These are phyloP conservation scores for Solanum piurae DNA, from an alignment of 257 asterid species.

Conservation along the genomic window DNA sequence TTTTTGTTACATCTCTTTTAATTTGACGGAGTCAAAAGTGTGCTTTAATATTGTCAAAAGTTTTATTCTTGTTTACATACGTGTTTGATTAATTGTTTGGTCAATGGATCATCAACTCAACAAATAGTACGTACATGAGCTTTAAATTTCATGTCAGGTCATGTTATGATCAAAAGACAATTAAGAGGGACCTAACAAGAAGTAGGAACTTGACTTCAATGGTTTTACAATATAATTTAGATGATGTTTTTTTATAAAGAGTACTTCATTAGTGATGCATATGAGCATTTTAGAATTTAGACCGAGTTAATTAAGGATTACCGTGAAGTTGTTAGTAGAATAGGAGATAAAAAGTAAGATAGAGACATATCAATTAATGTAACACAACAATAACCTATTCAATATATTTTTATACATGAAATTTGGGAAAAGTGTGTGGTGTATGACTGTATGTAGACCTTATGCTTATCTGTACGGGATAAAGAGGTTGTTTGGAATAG, in stretches of 20 bases:
- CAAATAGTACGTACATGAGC: neutral
- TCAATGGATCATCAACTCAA: neutral
- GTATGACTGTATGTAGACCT: neutral
- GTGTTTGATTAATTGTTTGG: neutral
- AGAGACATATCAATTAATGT: neutral
- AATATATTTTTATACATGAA: neutral
- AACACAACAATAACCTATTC: neutral
- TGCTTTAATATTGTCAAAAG: neutral
- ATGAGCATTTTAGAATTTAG: neutral
- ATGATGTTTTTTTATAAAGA: neutral
- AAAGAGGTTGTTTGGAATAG: neutral
- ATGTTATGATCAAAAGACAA: neutral
- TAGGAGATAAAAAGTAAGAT: neutral
- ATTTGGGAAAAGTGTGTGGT: neutral
- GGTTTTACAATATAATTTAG: neutral
- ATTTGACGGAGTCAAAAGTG: neutral
- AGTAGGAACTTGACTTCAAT: neutral
- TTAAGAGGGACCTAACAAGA: neutral
- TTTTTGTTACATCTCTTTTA: neutral
- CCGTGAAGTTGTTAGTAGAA: neutral
- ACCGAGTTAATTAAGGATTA: neutral
- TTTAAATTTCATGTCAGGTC: neutral
- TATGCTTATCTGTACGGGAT: neutral
- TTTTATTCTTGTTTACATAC: neutral
- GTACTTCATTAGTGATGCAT: neutral